A percentile compares a stretch with the other conserved stretches of the same genome.
Conservation (phyloP, 148 eudicot genomes). For the Pouteria glomerata region DNA sequence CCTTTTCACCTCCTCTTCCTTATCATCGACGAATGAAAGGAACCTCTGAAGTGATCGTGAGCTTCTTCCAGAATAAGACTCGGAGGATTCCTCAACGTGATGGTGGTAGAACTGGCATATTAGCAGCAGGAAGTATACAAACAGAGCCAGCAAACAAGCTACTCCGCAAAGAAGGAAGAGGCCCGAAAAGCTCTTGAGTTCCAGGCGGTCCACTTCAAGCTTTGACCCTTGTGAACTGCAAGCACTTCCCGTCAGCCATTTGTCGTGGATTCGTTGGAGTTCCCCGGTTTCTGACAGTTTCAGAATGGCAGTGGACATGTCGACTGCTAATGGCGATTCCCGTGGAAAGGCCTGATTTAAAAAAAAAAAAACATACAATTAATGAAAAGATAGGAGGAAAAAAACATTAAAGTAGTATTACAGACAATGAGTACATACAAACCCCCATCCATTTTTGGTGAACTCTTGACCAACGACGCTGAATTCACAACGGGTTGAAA, state of each 20-base stretch:
- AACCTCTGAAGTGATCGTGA: conserved; percentile 39
- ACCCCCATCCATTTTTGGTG: conserved; percentile 79
- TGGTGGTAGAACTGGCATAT: conserved; percentile 37
- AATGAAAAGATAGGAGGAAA: background rate
- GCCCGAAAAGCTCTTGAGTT: conserved; percentile 54
- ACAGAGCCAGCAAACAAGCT: conserved; percentile 47
- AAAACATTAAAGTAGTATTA: background rate
- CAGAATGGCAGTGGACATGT: conserved; percentile 67
- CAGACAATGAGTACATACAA: conserved; percentile 43
- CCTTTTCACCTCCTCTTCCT: conserved; percentile 41
- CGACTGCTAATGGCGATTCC: conserved; percentile 71
- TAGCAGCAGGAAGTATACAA: conserved; percentile 25
- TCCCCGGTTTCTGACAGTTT: conserved; percentile 70
- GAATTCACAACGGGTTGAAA: conserved; percentile 63
- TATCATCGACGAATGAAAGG: conserved; percentile 53
- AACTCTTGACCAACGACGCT: conserved; percentile 63
- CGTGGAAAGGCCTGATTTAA: conserved; percentile 56
- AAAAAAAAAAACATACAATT: background rate
- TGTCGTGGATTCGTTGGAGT: conserved; percentile 68
- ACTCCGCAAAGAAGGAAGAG: conserved; percentile 51
- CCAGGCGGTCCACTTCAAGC: conserved; percentile 44
- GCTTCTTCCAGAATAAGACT: conserved; percentile 8
- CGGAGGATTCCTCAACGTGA: conserved; percentile 21
- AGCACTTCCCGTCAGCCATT: conserved; percentile 65
- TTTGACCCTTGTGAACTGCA: conserved; percentile 55